Percentiles rank a stretch among this genome's conserved stretches.
Evolutionary conservation across 2,329 filamentous ascomycete genomes (phyloP).

Genomic region (Fusarium tuaranense): DNA sequence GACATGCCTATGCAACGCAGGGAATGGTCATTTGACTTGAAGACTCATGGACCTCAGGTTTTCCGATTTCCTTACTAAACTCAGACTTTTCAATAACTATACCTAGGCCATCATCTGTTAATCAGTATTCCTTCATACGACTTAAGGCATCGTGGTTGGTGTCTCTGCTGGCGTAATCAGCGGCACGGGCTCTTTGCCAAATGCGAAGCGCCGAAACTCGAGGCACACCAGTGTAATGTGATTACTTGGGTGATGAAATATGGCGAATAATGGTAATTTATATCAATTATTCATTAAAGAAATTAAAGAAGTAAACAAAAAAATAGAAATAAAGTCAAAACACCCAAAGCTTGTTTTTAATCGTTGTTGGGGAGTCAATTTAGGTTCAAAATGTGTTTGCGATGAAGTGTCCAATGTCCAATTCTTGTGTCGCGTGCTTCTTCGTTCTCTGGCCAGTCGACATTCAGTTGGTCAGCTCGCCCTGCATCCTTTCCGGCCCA

Average conservation of each 20-base stretch:
- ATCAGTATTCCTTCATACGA: background rate
- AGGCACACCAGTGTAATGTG: background rate
- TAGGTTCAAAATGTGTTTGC: background rate
- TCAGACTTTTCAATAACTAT: background rate
- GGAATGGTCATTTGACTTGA: background rate
- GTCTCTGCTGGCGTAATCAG: constrained; percentile 17
- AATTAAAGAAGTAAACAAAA: background rate
- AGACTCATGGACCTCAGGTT: background rate
- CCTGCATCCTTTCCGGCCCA: constrained; percentile 38
- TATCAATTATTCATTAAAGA: constrained; percentile 5
- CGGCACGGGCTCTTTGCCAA: constrained; percentile 18
- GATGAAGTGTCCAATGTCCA: constrained; percentile 9
- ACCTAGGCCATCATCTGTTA: background rate
- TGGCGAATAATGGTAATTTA: constrained; percentile 17
- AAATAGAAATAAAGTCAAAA: background rate
- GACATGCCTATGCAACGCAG: background rate
- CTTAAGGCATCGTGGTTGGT: background rate
- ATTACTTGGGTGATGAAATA: background rate
- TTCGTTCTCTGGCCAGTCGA: constrained; percentile 30
- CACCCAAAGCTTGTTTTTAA: background rate
- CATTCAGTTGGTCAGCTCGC: constrained; percentile 34
- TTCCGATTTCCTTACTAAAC: background rate
- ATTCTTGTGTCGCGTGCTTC: constrained; percentile 34
- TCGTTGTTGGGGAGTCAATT: background rate
- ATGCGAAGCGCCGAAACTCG: constrained; percentile 25